These are phyloP conservation scores for Epichloe elymi DNA, from an alignment of 2,329 filamentous ascomycete species.

Conservation along the genomic window DNA sequence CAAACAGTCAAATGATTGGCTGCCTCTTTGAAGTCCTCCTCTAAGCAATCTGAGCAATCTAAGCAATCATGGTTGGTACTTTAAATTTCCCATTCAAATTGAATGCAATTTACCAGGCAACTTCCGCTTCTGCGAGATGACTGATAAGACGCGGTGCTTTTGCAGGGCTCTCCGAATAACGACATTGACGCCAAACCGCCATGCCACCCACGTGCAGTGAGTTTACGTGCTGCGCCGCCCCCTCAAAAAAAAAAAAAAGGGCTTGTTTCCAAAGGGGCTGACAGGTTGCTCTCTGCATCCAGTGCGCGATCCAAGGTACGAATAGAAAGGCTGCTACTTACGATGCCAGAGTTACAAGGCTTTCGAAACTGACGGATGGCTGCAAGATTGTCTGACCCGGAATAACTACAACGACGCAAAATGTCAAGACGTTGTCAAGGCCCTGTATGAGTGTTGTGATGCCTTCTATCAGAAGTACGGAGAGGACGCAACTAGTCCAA, in stretches of 20 bases:
- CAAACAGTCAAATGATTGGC: too few species aligned
- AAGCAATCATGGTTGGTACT: background rate
- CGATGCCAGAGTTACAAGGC: too few species aligned
- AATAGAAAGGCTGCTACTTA: background rate
- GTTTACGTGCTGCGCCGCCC: constrained; percentile 15
- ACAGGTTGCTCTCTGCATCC: constrained; percentile 2
- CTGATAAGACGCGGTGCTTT: background rate
- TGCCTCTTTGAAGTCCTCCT: too few species aligned
- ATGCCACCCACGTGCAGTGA: constrained; percentile 72
- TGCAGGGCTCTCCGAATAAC: constrained; percentile 36
- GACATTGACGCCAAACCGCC: constrained; percentile 64
- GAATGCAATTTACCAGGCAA: background rate
- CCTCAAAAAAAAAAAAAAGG: too few species aligned
- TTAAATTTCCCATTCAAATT: background rate
- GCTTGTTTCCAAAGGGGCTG: background rate
- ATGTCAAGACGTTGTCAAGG: constrained; percentile 66
- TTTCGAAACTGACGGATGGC: background rate
- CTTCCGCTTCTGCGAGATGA: background rate
- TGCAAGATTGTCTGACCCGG: constrained; percentile 67
- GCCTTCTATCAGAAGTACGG: constrained; percentile 73
- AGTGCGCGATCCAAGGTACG: constrained; percentile 85
- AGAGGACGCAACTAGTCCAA: constrained; percentile 60
- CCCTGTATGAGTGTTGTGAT: constrained; percentile 87
- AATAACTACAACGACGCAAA: constrained; percentile 77
- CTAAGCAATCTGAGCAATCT: background rate